phyloP scores from a whole-genome alignment of 495 filamentous ascomycete genomes.

The Venustampulla echinocandica region DNA sequence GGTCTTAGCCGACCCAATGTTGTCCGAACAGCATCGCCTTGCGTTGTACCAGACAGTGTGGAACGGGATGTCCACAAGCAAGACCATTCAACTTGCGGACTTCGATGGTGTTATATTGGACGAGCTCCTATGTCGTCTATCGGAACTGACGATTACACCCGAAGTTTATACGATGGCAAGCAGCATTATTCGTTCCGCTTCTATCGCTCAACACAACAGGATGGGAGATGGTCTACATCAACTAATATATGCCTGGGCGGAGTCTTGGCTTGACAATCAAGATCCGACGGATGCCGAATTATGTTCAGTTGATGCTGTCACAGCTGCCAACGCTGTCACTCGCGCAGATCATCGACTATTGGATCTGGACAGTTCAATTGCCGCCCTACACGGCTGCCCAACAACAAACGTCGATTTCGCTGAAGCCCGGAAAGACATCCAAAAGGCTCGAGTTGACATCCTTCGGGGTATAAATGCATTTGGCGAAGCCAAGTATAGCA shows the following conservation, averaged over 20 bases:
- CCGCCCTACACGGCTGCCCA: too few relatives aligned
- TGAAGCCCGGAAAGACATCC: too few relatives aligned
- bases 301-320: too few relatives aligned
- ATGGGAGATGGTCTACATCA: background rate
- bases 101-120: constrained; percentile 9
- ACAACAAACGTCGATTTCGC: too few relatives aligned
- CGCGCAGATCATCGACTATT: background rate
- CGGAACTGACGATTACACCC: background rate
- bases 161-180: constrained; percentile 2
- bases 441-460: too few relatives aligned
- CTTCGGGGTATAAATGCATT: background rate
- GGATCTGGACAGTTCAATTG: background rate
- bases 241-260: constrained; percentile 8
- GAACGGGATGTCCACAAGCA: constrained; percentile 11
- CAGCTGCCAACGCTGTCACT: too few relatives aligned
- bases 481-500: background rate
- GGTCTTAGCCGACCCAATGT: background rate
- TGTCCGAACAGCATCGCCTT: background rate
- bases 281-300: background rate
- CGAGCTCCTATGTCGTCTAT: constrained; percentile 5
- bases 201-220: constrained; percentile 2
- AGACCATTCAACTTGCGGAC: constrained; percentile 9
- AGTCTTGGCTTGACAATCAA: constrained; percentile 5
- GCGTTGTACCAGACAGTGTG: constrained; percentile 13
- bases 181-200: constrained; percentile 7